Base-by-base conservation (phyloP, 345 rosid genomes). In the Reutealis trisperma region DNA sequence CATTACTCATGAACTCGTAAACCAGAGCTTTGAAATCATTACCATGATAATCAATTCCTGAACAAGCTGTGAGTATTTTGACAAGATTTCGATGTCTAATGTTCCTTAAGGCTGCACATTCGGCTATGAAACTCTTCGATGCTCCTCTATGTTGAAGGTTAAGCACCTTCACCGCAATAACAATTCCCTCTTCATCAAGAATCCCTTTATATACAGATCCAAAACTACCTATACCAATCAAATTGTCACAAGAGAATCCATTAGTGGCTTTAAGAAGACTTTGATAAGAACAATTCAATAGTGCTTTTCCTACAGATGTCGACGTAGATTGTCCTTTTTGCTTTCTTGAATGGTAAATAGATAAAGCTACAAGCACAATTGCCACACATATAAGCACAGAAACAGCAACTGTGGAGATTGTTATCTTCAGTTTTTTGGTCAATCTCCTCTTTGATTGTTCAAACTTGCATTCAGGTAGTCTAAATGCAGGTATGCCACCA, bases 181-280 rank as follows among this genome's bases (percentile, higher is more conserved):
- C 18, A 2, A 18, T 24, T 30, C 66, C 66, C 18, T 62, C 19
- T 30, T 62, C 42, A 13, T 62, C 66, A 62, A 62, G 21, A 62
- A 62, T 62, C 8, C 42, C 66, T 62, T 62, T 62, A 30, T 62
- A 62, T 62, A 62, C 66, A 25, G 34, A 25, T 27, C 42, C 66
- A 30, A 25, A 62, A 30, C 66, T 67, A 22, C 71, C 55, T 2
- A 1, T 5, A 9, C 71, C 71, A 44, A 44, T 44, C 54, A 44
- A 44, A 22, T 67, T 67, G 0, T 67, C 55, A 22, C 55, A 67
- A 67, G 71, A 67, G 30, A 67, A 47, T 67, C 57, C 71, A 67
- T 67, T 27, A 14, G 71, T 67, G 1, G 71, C 71, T 47, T 21
- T 45, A 12, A 67, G 55, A 5, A 67, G 71, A 18, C 57, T 67